Evolutionary conservation across 495 filamentous ascomycete species (phyloP).

Genomic region (Aspergillus egyptiacus): DNA sequence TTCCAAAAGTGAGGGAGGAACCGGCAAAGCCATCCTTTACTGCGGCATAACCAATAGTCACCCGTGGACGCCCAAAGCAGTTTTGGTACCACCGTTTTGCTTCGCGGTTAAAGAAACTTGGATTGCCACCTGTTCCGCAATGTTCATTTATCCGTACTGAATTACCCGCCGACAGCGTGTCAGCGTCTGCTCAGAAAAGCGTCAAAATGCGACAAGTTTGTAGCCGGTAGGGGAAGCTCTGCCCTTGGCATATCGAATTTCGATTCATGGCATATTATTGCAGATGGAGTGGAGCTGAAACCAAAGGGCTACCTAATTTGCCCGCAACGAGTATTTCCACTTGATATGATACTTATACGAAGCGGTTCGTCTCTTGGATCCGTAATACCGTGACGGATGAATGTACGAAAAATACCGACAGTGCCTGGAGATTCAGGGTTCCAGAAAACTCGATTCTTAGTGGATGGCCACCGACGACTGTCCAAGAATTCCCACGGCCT

Average conservation of each 20-base stretch:
- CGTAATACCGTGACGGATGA: neutral
- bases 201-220: neutral
- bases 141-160: slow-evolving; percentile 13
- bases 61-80: neutral
- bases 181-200: slow-evolving; percentile 12
- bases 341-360: too few relatives aligned
- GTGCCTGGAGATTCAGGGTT: slow-evolving; percentile 5
- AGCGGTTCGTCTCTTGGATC: too few relatives aligned
- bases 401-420: neutral
- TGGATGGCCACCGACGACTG: neutral
- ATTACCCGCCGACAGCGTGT: slow-evolving; percentile 11
- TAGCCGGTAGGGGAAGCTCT: neutral
- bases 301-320: too few relatives aligned
- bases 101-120: slow-evolving; percentile 1
- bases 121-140: slow-evolving; percentile 16
- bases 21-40: neutral
- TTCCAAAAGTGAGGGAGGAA: neutral
- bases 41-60: slow-evolving; percentile 7
- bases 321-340: too few relatives aligned
- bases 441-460: neutral
- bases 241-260: neutral
- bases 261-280: neutral
- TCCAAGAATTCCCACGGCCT: slow-evolving; percentile 3
- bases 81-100: slow-evolving; percentile 4
- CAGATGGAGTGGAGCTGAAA: neutral